Evolutionary conservation across 2,329 filamentous ascomycete species (phyloP).

Genomic region (Aspergillus pseudoterreus): DNA sequence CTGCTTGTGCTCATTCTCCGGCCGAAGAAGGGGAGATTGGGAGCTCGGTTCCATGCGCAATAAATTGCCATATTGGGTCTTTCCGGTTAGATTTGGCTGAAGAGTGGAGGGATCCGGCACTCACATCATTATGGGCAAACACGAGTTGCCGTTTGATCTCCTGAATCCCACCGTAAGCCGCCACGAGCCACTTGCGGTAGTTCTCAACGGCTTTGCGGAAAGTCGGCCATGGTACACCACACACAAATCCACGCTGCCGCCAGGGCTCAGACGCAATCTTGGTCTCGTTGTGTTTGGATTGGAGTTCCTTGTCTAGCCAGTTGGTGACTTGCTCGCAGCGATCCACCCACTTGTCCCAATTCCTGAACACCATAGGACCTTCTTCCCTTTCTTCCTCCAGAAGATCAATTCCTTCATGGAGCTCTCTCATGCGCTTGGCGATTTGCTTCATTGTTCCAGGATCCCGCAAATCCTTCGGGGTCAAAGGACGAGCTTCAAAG

Average conservation of each 20-base stretch:
- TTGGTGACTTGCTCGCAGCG: conserved; percentile 51
- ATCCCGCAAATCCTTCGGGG: conserved; percentile 69
- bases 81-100: conserved; percentile 13
- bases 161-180: conserved; percentile 64
- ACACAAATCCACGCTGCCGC: conserved; percentile 71
- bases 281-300: conserved; percentile 41
- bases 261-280: conserved; percentile 52
- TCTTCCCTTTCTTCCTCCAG: conserved; percentile 71
- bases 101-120: conserved; percentile 28
- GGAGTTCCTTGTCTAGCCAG: conserved; percentile 57
- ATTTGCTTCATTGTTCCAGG: conserved; percentile 86
- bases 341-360: conserved; percentile 91
- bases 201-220: conserved; percentile 73
- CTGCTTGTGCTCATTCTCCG: conserved; percentile 92
- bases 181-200: conserved; percentile 71
- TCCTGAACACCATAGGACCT: conserved; percentile 81
- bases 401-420: conserved; percentile 90
- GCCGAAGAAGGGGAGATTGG: conserved; percentile 80
- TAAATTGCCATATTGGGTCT: conserved; percentile 99
- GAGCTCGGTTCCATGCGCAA: conserved; percentile 67
- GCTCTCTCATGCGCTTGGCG: conserved; percentile 93
- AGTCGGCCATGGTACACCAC: conserved; percentile 74
- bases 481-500: conserved; percentile 79
- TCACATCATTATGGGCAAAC: conserved; percentile 96
- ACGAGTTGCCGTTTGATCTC: conserved; percentile 72